phyloP scores from a whole-genome alignment of 495 filamentous ascomycete genomes.

The Penicillium waksmanii region DNA sequence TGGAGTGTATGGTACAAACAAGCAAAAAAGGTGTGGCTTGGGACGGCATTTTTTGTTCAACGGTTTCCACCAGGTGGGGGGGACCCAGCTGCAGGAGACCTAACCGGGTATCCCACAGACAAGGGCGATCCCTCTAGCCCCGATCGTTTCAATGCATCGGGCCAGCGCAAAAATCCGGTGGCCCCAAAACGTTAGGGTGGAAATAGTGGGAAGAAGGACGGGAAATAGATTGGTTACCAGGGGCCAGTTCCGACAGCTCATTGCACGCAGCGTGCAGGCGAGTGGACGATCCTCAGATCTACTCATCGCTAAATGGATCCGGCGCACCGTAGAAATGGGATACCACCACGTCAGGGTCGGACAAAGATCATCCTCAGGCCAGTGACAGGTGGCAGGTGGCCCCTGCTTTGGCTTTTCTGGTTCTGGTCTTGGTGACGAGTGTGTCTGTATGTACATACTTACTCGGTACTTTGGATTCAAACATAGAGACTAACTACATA shows the following conservation, averaged over 20 bases:
- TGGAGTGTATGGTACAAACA: slow-evolving; percentile 7
- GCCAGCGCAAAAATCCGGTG: slow-evolving; percentile 12
- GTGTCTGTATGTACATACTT: background rate
- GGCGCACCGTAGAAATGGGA: slow-evolving; percentile 6
- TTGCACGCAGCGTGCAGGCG: slow-evolving; percentile 28
- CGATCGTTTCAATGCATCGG: slow-evolving; percentile 22
- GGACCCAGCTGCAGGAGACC: slow-evolving; percentile 23
- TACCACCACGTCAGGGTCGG: slow-evolving; percentile 20
- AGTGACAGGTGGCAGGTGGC: slow-evolving; percentile 38
- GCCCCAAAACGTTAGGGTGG: slow-evolving; percentile 19
- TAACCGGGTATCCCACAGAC: slow-evolving; percentile 24
- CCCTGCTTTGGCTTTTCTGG: slow-evolving; percentile 18
- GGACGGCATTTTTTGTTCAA: slow-evolving; percentile 26
- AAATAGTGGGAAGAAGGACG: slow-evolving; percentile 23
- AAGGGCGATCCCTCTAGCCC: slow-evolving; percentile 28
- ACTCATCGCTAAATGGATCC: slow-evolving; percentile 1
- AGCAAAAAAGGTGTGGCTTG: slow-evolving; percentile 32
- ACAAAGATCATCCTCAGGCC: slow-evolving; percentile 18
- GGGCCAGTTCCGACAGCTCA: slow-evolving; percentile 15
- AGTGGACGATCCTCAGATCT: slow-evolving; percentile 19
- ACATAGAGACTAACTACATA: too few relatives aligned
- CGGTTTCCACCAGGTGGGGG: slow-evolving; percentile 32
- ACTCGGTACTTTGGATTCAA: too few relatives aligned
- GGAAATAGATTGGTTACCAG: slow-evolving; percentile 31
- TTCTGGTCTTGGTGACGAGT: background rate